These are phyloP conservation scores for Phytophthora boehmeriae DNA, from an alignment of 352 stramenopile species.

Conservation along the genomic window DNA sequence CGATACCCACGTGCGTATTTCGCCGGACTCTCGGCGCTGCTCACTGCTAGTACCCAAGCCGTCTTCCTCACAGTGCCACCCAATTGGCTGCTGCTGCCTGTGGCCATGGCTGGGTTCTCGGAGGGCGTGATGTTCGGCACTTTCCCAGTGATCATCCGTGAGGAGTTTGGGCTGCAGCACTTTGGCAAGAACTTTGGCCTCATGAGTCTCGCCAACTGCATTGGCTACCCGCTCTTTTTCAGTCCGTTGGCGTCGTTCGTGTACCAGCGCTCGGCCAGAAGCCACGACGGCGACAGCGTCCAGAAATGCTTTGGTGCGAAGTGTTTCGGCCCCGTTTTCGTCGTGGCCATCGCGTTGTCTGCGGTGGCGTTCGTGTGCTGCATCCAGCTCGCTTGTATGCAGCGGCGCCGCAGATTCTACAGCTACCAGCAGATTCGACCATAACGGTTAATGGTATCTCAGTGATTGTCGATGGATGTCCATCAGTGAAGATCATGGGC, in stretches of 20 bases:
- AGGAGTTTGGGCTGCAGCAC: slow-evolving; percentile 77
- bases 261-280: slow-evolving; percentile 53
- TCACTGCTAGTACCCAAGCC: slow-evolving; percentile 55
- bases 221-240: slow-evolving; percentile 81
- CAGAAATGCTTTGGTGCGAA: slow-evolving; percentile 65
- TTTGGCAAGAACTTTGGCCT: slow-evolving; percentile 89
- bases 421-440: slow-evolving; percentile 47
- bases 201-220: slow-evolving; percentile 80
- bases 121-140: slow-evolving; percentile 85
- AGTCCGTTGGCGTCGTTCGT: slow-evolving; percentile 77
- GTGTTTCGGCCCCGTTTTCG: slow-evolving; percentile 74
- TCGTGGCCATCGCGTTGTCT: slow-evolving; percentile 63
- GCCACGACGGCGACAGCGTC: slow-evolving; percentile 23
- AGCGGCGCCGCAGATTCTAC: slow-evolving; percentile 34
- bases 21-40: slow-evolving; percentile 43
- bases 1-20: slow-evolving; percentile 66
- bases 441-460: slow-evolving; percentile 32
- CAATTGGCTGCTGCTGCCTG: slow-evolving; percentile 50
- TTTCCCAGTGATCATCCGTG: slow-evolving; percentile 82
- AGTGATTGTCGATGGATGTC: no score
- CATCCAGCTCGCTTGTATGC: slow-evolving; percentile 44
- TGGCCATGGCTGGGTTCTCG: slow-evolving; percentile 65
- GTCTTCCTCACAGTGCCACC: slow-evolving; percentile 62
- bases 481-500: no score
- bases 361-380: slow-evolving; percentile 57